Evolutionary conservation across 768 basidiomycete species (phyloP).

Genomic region (Lentinus brumalis): DNA sequence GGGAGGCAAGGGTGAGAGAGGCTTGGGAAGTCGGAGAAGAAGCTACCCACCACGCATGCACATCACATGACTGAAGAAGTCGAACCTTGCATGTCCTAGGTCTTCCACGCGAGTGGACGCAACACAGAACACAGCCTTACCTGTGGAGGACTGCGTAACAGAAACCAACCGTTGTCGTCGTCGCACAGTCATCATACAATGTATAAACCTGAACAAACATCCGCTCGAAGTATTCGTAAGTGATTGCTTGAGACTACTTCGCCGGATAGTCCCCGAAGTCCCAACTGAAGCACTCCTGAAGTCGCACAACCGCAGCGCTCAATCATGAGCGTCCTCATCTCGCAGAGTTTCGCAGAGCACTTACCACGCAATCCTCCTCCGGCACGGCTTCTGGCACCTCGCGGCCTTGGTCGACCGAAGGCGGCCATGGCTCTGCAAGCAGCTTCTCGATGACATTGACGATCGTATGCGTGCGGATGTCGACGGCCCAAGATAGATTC

Average conservation of each 20-base stretch:
- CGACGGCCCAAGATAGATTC: constrained; percentile 81
- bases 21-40: no score
- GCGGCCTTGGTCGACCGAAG: constrained; percentile 59
- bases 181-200: no score
- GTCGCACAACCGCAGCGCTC: neutral
- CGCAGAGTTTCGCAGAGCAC: constrained; percentile 25
- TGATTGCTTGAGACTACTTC: neutral
- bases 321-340: no score
- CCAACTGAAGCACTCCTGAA: constrained; percentile 71
- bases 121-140: no score
- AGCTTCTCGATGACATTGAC: constrained; percentile 76
- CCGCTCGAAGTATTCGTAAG: neutral
- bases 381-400: constrained; percentile 57
- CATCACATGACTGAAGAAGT: no score
- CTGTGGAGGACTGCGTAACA: no score
- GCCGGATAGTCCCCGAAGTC: constrained; percentile 55
- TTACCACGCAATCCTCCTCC: constrained; percentile 74
- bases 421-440: constrained; percentile 69
- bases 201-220: no score
- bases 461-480: constrained; percentile 81
- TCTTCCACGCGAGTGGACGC: no score
- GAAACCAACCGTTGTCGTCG: no score
- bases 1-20: no score
- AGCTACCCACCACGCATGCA: no score
- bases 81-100: no score